These are phyloP conservation scores for Stachybotrys chlorohalonatus DNA, from an alignment of 2,329 filamentous ascomycete genomes.

Conservation along the genomic window DNA sequence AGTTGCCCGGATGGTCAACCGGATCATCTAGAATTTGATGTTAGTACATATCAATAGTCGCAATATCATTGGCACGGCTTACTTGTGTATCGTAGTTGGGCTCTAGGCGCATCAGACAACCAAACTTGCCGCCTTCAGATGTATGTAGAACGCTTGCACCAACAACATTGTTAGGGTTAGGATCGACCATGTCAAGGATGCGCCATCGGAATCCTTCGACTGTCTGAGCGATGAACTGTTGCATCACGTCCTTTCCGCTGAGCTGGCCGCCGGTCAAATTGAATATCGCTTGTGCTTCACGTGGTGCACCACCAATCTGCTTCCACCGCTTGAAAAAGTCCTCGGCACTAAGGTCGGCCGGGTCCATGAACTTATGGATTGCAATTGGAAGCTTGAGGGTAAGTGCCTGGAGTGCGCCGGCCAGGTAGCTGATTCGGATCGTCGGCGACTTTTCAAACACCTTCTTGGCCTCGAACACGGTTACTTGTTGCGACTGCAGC, in stretches of 20 bases:
- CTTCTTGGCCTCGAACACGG: slow-evolving; percentile 83
- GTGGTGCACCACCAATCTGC: slow-evolving; percentile 82
- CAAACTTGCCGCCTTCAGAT: slow-evolving; percentile 78
- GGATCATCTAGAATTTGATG: slow-evolving; percentile 65
- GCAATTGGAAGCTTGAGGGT: slow-evolving; percentile 84
- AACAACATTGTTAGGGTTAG: slow-evolving; percentile 88
- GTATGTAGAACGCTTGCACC: slow-evolving; percentile 82
- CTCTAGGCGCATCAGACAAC: slow-evolving; percentile 86
- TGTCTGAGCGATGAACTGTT: slow-evolving; percentile 60
- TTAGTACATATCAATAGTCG: slow-evolving; percentile 6
- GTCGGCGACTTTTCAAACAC: slow-evolving; percentile 81
- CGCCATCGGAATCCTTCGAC: slow-evolving; percentile 88
- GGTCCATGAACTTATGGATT: slow-evolving; percentile 95
- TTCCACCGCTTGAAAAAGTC: slow-evolving; percentile 99
- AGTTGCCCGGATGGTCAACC: slow-evolving; percentile 86
- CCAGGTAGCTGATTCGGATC: slow-evolving; percentile 87
- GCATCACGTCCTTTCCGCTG: slow-evolving; percentile 52
- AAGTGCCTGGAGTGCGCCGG: slow-evolving; percentile 83
- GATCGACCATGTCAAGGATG: slow-evolving; percentile 75
- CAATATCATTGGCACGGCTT: slow-evolving; percentile 25
- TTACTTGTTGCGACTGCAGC: slow-evolving; percentile 80
- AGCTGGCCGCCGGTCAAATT: slow-evolving; percentile 44
- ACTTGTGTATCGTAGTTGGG: slow-evolving; percentile 90
- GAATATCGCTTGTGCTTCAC: slow-evolving; percentile 86
- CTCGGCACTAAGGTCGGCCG: slow-evolving; percentile 74